Evolutionary conservation across 768 basidiomycete species (phyloP), one percentile per base, ranked within the genome.

Genomic region (Xerocomus potaroensis): DNA sequence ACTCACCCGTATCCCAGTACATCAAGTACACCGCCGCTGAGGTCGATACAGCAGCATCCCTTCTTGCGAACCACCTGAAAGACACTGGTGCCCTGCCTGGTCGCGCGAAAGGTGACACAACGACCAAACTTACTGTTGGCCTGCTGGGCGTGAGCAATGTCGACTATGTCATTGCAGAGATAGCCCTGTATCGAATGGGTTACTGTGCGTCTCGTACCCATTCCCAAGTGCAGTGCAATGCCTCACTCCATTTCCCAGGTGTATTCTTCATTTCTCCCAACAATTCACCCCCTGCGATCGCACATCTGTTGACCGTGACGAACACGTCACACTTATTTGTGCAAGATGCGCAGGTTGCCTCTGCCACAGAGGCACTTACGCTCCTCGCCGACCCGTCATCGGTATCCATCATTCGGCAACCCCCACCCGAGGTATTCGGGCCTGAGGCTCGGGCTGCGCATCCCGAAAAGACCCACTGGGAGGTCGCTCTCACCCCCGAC

Each of bases 231-330:
- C 4, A 5, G 1, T 18, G 1, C 9, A 8, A 21, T 38, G 15
- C 12, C 27, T 27, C 21, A 49, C 23, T 43, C 9, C 10, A 1
- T 42, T 14, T 29, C 15, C 19, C 19, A 65, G 51, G 52, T 10
- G 60, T 65, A 0, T 67, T 71, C 38, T 65, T 70, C 8, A 58
- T 73, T 5, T 73, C 72, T 5, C 64, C 71, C 5, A 68, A 73
- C 50, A 78, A 77, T 56, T 76, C 75, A 0, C 64, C 72, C 0
- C 58, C 68, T 5, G 77, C 75, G 5, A 67, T 74, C 21, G 74
- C 74, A 1, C 70, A 76, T 49, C 63, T 80, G 16, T 60, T 76
- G 50, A 47, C 58, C 2, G 45, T 31, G 31, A 65, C 62, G 2
- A 44, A 52, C 30, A 45, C 58, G 4, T 51, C 54, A 1, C 55